Evolutionary conservation across 495 filamentous ascomycete genomes (phyloP).

Genomic region (Penicillium bovifimosum): DNA sequence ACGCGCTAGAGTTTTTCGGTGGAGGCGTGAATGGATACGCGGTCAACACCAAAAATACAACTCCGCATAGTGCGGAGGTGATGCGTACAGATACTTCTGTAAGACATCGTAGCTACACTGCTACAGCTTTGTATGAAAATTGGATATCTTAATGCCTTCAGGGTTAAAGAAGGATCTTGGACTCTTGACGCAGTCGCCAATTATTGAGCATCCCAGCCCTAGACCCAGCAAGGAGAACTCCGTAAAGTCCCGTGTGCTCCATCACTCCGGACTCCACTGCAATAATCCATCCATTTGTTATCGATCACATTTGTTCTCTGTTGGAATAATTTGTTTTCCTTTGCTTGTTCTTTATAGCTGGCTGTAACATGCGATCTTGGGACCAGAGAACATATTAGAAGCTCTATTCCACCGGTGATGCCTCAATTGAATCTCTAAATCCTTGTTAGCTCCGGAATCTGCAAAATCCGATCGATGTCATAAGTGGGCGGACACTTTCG

Average conservation of each 20-base stretch:
- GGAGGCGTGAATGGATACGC: constrained; percentile 15
- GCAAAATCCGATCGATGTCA: constrained; percentile 14
- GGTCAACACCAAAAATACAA: constrained; percentile 7
- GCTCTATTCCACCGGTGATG: not conserved
- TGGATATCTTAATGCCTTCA: not conserved
- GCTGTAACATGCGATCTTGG: not conserved
- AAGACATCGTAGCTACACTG: not conserved
- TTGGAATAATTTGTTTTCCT: not conserved
- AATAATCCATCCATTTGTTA: constrained; percentile 10
- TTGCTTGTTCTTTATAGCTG: not conserved
- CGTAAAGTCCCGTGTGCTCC: constrained; percentile 26
- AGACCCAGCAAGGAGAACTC: constrained; percentile 12
- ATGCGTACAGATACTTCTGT: not conserved
- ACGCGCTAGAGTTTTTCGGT: constrained; percentile 17
- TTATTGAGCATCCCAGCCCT: not conserved
- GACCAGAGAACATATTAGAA: not conserved
- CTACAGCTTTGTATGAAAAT: not conserved
- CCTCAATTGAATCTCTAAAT: not conserved
- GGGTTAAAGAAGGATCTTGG: not conserved
- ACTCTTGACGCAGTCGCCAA: not conserved
- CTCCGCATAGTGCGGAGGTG: constrained; percentile 17
- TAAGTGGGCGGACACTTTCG: constrained; percentile 18
- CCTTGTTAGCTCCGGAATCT: not conserved
- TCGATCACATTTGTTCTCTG: constrained; percentile 19
- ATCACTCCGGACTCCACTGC: constrained; percentile 20